phyloP scores from a whole-genome alignment of 768 basidiomycete genomes.

The Cubamyces lactineus region DNA sequence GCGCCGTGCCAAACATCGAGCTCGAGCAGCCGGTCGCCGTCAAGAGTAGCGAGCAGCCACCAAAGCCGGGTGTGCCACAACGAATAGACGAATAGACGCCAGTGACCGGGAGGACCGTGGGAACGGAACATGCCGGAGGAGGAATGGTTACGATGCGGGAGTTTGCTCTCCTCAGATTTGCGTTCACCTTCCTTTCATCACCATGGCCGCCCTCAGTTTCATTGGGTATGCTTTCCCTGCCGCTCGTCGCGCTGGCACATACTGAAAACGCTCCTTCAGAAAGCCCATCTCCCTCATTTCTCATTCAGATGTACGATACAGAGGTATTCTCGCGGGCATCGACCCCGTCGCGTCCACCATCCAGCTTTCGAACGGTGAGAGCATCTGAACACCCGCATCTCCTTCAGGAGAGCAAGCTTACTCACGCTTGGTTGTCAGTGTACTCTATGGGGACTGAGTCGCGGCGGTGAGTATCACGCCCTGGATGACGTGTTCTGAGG shows the following conservation, averaged over 20 bases:
- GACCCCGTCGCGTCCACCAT: constrained; percentile 86
- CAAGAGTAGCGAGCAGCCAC: constrained; percentile 1
- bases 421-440: constrained; percentile 41
- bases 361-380: constrained; percentile 81
- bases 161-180: constrained; percentile 10
- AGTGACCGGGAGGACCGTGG: constrained; percentile 13
- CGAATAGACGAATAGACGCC: not conserved
- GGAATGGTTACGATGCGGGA: constrained; percentile 20
- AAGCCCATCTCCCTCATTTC: constrained; percentile 91
- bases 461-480: constrained; percentile 58
- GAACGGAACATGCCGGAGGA: constrained; percentile 22
- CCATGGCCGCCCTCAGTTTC: constrained; percentile 70
- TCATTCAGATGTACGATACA: constrained; percentile 88
- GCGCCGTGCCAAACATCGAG: constrained; percentile 25
- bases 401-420: no score
- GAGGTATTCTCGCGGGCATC: constrained; percentile 85
- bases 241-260: not conserved
- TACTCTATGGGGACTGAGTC: constrained; percentile 90
- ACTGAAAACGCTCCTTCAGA: constrained; percentile 43
- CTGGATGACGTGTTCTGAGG: constrained; percentile 17
- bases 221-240: constrained; percentile 56
- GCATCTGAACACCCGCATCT: not conserved
- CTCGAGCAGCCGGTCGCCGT: constrained; percentile 17
- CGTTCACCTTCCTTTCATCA: constrained; percentile 24
- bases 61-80: not conserved